phyloP scores from a whole-genome alignment of 345 rosid genomes.

The Psidium guajava region DNA sequence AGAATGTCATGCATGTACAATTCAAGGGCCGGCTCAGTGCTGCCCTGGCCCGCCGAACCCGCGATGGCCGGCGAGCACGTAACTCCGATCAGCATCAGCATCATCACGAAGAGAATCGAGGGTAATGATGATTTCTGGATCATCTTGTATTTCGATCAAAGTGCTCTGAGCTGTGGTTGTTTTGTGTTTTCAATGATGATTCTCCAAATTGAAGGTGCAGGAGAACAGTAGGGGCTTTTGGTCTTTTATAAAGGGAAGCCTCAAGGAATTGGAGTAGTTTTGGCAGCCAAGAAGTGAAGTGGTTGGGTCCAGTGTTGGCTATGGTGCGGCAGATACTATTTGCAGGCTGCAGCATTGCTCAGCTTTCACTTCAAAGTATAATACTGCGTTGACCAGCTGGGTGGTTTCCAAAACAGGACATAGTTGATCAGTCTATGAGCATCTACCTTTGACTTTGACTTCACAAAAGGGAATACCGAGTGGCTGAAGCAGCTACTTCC shows the following conservation, averaged over 20 bases:
- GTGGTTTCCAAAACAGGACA: neutral
- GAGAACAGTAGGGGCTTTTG: neutral
- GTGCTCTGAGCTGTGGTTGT: neutral
- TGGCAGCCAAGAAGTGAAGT: neutral
- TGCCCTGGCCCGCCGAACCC: neutral
- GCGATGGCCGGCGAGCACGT: neutral
- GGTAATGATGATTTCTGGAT: neutral
- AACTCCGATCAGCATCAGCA: neutral
- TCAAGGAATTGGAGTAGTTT: slow-evolving; percentile 3
- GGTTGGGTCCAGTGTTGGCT: neutral
- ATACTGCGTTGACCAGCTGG: neutral
- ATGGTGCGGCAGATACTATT: neutral
- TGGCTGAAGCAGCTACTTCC: too few species aligned
- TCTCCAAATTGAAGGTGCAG: neutral
- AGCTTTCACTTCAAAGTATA: neutral
- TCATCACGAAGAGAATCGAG: neutral
- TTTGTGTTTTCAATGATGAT: neutral
- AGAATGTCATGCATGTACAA: slow-evolving; percentile 90
- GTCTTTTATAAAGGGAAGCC: neutral
- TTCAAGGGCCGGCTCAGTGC: slow-evolving; percentile 41
- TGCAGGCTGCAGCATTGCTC: neutral
- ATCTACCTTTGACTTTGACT: neutral
- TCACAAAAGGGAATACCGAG: neutral
- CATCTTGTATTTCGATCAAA: slow-evolving; percentile 3
- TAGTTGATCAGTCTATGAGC: neutral